Conservation (phyloP, 2,329 filamentous ascomycete genomes). For the Claviceps sp. region DNA sequence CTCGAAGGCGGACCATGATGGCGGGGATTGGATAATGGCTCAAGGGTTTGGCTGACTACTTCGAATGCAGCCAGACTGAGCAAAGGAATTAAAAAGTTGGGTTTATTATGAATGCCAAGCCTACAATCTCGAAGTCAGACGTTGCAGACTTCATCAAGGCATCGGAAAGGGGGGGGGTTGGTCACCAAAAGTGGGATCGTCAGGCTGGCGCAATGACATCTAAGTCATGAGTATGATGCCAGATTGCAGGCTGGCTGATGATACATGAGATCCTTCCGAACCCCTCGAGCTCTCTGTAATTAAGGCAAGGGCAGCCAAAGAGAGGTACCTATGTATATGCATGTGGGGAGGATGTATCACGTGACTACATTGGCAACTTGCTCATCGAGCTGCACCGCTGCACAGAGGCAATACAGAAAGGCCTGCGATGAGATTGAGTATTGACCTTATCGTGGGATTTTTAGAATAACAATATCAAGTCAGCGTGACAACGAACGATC, state of each 20-base stretch:
- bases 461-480: neutral
- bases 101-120: neutral
- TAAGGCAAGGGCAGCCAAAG: neutral
- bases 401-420: no score
- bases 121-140: constrained; percentile 2
- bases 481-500: neutral
- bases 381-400: no score
- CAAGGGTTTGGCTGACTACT: constrained; percentile 10
- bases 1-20: constrained; percentile 86
- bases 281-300: constrained; percentile 12
- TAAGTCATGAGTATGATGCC: constrained; percentile 25
- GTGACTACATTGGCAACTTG: neutral
- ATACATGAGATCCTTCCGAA: constrained; percentile 8
- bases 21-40: constrained; percentile 10
- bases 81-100: neutral
- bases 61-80: constrained; percentile 5
- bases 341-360: neutral
- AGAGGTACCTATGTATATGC: no score
- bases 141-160: neutral
- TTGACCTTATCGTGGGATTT: neutral
- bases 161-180: neutral
- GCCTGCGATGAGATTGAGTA: no score
- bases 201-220: constrained; percentile 8
- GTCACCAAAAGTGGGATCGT: constrained; percentile 6
- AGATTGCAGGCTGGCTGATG: constrained; percentile 27